Percentiles rank a stretch among this genome's conserved stretches.
Evolutionary conservation across 78 protist species (phyloP).

Genomic region (Tieghemostelium lacteum): DNA sequence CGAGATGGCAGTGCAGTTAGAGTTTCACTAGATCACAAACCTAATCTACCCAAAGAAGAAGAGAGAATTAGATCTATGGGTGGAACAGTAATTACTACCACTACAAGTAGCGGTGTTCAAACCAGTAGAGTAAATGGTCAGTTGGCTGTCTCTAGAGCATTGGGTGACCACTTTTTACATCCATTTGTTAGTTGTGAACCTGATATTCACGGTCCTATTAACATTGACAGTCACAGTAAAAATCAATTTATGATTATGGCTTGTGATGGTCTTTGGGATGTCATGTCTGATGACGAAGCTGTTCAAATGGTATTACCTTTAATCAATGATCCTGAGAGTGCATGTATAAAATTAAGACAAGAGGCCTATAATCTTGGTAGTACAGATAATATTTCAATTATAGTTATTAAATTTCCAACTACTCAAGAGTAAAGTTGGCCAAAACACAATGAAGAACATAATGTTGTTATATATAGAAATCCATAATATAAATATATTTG

Average conservation of each 20-base stretch:
- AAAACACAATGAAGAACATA: too few species aligned
- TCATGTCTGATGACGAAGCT: slow-evolving; percentile 86
- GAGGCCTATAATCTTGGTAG: slow-evolving; percentile 83
- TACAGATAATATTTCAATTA: slow-evolving; percentile 87
- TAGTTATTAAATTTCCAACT: too few species aligned
- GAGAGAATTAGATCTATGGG: slow-evolving; percentile 74
- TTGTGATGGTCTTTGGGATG: slow-evolving; percentile 93
- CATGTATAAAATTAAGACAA: slow-evolving; percentile 84
- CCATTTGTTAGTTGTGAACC: slow-evolving; percentile 84
- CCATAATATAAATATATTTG: too few species aligned
- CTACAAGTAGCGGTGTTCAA: neutral
- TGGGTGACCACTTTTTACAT: slow-evolving; percentile 83
- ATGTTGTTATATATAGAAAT: too few species aligned
- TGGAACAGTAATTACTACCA: slow-evolving; percentile 71
- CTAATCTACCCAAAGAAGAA: slow-evolving; percentile 76
- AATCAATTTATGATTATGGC: slow-evolving; percentile 84
- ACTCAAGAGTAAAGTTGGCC: too few species aligned
- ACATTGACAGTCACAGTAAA: slow-evolving; percentile 61
- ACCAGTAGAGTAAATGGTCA: slow-evolving; percentile 84
- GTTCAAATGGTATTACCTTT: slow-evolving; percentile 36
- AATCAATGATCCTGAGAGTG: slow-evolving; percentile 84
- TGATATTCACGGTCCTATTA: slow-evolving; percentile 69
- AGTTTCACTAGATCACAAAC: slow-evolving; percentile 86
- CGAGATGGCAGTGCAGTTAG: slow-evolving; percentile 75
- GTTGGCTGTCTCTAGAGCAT: slow-evolving; percentile 84